Percentiles rank a stretch among this genome's conserved stretches.
Conservation (phyloP, 306 rosid species). For the Glycine latifolia region DNA sequence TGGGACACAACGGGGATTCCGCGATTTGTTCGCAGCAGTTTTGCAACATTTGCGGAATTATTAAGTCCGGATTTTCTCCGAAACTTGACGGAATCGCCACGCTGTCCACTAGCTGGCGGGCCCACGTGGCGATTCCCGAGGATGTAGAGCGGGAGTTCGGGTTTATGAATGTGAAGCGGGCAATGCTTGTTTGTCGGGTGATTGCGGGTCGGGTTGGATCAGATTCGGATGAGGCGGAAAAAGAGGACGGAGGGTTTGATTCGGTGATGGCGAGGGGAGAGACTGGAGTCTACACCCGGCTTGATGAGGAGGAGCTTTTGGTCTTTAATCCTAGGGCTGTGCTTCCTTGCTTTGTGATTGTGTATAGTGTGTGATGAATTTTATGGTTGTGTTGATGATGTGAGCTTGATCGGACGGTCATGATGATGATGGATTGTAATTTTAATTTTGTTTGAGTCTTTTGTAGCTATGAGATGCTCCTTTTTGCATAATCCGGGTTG, state of each 20-base stretch:
- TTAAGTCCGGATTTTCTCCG: slow-evolving; percentile 85
- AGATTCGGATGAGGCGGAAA: slow-evolving; percentile 66
- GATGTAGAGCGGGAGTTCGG: slow-evolving; percentile 80
- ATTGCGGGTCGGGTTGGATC: slow-evolving; percentile 91
- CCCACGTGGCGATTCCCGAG: slow-evolving; percentile 83
- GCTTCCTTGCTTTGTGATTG: slow-evolving; percentile 98
- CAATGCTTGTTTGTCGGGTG: slow-evolving; percentile 87
- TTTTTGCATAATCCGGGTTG: slow-evolving; percentile 17
- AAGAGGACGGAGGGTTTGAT: slow-evolving; percentile 74
- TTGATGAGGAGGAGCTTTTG: slow-evolving; percentile 88
- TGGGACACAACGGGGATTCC: slow-evolving; percentile 78
- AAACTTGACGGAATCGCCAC: slow-evolving; percentile 94
- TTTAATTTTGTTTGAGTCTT: slow-evolving; percentile 40
- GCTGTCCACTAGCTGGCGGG: slow-evolving; percentile 85
- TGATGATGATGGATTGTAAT: slow-evolving; percentile 37
- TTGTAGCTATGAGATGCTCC: slow-evolving; percentile 42
- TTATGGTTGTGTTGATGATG: neutral
- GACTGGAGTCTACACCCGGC: slow-evolving; percentile 61
- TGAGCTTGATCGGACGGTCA: slow-evolving; percentile 33
- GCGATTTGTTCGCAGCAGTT: slow-evolving; percentile 76
- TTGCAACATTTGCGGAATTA: slow-evolving; percentile 83
- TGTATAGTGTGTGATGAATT: slow-evolving; percentile 62
- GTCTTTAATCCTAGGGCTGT: slow-evolving; percentile 96
- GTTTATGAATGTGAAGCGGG: slow-evolving; percentile 92
- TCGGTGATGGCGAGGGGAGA: slow-evolving; percentile 74